phyloP scores from a whole-genome alignment of 495 filamentous ascomycete species.

The Xylaria sp. region DNA sequence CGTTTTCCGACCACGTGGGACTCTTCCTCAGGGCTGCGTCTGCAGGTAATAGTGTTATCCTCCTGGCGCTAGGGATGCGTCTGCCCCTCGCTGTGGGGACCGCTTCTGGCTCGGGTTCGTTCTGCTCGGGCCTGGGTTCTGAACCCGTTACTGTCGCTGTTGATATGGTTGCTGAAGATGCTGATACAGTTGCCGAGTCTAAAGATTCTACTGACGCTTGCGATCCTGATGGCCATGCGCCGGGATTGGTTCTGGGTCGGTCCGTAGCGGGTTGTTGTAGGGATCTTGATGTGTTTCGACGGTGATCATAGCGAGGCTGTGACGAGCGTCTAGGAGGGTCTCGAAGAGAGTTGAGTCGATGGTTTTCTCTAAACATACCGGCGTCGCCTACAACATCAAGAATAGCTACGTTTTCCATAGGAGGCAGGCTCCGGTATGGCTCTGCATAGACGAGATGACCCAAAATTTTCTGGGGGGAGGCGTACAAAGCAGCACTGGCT shows the following conservation, averaged over 20 bases:
- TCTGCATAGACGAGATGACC: conserved; percentile 82
- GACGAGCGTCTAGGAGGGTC: conserved; percentile 27
- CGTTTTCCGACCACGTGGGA: conserved; percentile 62
- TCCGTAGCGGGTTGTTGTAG: not conserved
- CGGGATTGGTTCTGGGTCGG: conserved; percentile 6
- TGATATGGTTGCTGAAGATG: conserved; percentile 51
- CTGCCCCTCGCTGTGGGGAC: conserved; percentile 37
- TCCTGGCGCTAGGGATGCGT: conserved; percentile 56
- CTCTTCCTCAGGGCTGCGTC: conserved; percentile 67
- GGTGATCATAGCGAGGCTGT: conserved; percentile 26
- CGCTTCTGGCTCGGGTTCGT: conserved; percentile 34
- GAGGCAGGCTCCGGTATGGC: conserved; percentile 73
- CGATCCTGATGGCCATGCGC: conserved; percentile 46
- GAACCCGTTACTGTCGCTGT: conserved; percentile 67
- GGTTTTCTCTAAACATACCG: conserved; percentile 34
- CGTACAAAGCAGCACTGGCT: conserved; percentile 75
- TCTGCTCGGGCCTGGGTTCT: conserved; percentile 12
- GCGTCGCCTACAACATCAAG: conserved; percentile 50
- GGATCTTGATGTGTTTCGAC: conserved; percentile 17
- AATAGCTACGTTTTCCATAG: conserved; percentile 68
- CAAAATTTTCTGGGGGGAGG: conserved; percentile 77
- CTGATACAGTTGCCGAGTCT: conserved; percentile 58
- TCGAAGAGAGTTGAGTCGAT: conserved; percentile 23
- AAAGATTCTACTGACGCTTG: conserved; percentile 55
- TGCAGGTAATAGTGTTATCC: conserved; percentile 56